Conservation (phyloP, 768 basidiomycete genomes). For the Leccinum sublutescens region DNA sequence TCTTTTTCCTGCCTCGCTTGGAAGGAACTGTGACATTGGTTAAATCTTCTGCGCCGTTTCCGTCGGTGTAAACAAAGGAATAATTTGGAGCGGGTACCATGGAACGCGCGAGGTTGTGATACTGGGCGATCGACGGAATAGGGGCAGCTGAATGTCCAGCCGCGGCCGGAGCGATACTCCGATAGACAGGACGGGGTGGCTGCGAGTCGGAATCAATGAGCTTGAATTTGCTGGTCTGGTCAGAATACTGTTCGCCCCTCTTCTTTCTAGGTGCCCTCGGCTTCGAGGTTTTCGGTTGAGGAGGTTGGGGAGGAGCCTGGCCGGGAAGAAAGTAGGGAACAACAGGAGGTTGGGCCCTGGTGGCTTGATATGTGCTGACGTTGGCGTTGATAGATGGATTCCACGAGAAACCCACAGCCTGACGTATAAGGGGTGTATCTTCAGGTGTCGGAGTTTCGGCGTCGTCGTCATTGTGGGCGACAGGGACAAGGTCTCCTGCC, state of each 20-base stretch:
- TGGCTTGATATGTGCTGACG: constrained; percentile 31
- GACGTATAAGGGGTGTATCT: constrained; percentile 51
- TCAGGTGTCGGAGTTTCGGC: constrained; percentile 46
- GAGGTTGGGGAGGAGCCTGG: constrained; percentile 33
- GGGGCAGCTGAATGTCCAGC: constrained; percentile 6
- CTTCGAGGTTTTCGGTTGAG: constrained; percentile 28
- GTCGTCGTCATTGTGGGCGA: constrained; percentile 39
- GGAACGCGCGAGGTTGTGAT: neutral
- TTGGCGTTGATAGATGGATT: constrained; percentile 26
- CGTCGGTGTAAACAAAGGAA: constrained; percentile 1
- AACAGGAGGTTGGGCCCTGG: constrained; percentile 19
- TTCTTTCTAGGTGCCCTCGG: constrained; percentile 30
- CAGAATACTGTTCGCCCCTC: constrained; percentile 39
- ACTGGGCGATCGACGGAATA: neutral
- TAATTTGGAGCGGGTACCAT: constrained; percentile 4
- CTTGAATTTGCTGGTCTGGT: constrained; percentile 52
- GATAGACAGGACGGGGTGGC: constrained; percentile 31
- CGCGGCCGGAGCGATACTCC: constrained; percentile 35
- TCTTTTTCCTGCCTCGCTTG: constrained; percentile 19
- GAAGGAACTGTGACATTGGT: neutral
- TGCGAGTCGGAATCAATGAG: constrained; percentile 29
- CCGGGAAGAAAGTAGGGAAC: constrained; percentile 52
- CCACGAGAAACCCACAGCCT: constrained; percentile 55
- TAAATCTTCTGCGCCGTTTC: constrained; percentile 1
- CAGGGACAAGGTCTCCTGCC: constrained; percentile 44